Base-by-base conservation (phyloP, 371 early-diverging fungal species). In the Mucor velutinosus region DNA sequence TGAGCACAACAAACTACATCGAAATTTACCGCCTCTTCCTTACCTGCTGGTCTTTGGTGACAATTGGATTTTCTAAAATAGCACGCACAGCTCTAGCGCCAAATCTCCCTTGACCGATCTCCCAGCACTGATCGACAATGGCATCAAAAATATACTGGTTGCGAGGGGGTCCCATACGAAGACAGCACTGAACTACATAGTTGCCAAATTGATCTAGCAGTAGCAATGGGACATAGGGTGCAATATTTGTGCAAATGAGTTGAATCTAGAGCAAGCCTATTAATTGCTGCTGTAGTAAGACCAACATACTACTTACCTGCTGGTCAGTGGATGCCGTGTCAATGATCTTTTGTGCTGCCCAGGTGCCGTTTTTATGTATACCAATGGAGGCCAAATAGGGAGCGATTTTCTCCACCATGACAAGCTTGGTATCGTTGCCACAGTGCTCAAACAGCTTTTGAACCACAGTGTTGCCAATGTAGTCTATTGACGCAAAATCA, bases 321-420 rank as follows among this genome's bases (percentile, higher is more conserved):
- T 79, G 80, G 14, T 76, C 63, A 27, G 59, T 64, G 11, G 75
- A 41, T 41, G 92, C 91, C 39, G 74, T 81, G 65, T 95, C 95
- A 62, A 95, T 92, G 30, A 95, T 88, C 78, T 93, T 94, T 74
- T 95, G 95, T 33, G 94, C 90, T 0, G 93, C 95, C 96, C 96
- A 95, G 0, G 96, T 95, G n/a, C 96, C 96, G 71, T 95, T 94
- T 80, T 96, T 96, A 65, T 95, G 96, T 45, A 94, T 87, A 43
- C 95, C 95, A 37, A 95, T 90, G 0, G 93, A 79, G 7, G 95
- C 91, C 71, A 95, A 78, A 69, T 89, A 81, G 11, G 92, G 91
- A 0, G 90, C 87, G 56, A 95, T 84, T 29, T 71, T 71, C 58
- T 74, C 64, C 15, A 86, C 57, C 78, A 90, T 82, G 35, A 27